Base-by-base conservation (phyloP, 768 basidiomycete species). In the Psilocybe tampanensis region DNA sequence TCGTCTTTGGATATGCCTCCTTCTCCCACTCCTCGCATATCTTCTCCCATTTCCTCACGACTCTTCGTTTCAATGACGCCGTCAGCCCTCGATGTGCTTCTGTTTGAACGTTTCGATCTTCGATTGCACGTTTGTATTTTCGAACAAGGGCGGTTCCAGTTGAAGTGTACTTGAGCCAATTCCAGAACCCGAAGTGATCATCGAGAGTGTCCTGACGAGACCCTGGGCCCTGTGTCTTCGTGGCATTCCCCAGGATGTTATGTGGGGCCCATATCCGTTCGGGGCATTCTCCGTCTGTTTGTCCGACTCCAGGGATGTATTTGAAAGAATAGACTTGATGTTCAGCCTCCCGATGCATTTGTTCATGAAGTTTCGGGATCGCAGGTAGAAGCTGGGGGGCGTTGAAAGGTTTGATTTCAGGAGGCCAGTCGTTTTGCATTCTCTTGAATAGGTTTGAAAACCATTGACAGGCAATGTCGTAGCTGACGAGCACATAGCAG, bases 391-490 rank as follows among this genome's bases (percentile, higher is more conserved):
- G 21, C 9, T 4, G n/a, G n/a, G n/a, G n/a, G n/a, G n/a, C n/a
- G n/a, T n/a, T n/a, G n/a, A n/a, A n/a, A n/a, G n/a, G n/a, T n/a
- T n/a, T n/a, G 12, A 61, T 26, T 1, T 45, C 52, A 1, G 2
- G 0, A 21, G 34, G 57, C 39, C 32, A 48, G 0, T 34, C 6
- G 0, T 33, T n/a, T 1, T 18, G 9, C 32, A 71, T 55, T 8
- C 68, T 63, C 6, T 26, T 34, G 24, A n/a, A 32, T 2, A 74
- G 54, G 15, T 72, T 64, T 24, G 60, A 57, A 32, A 12, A 65
- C 60, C 65, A 74, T 23, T 70, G 69, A 55, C 73, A 72, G 2
- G 56, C 60, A 18, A 74, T 72, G 55, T 73, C 71, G 56, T 72
- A 74, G 19, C 63, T 64, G 36, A 61, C 58, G 0, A 53, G 24